Conservation (phyloP, 2,329 filamentous ascomycete species). For the Calonectria pseudoturangicola region DNA sequence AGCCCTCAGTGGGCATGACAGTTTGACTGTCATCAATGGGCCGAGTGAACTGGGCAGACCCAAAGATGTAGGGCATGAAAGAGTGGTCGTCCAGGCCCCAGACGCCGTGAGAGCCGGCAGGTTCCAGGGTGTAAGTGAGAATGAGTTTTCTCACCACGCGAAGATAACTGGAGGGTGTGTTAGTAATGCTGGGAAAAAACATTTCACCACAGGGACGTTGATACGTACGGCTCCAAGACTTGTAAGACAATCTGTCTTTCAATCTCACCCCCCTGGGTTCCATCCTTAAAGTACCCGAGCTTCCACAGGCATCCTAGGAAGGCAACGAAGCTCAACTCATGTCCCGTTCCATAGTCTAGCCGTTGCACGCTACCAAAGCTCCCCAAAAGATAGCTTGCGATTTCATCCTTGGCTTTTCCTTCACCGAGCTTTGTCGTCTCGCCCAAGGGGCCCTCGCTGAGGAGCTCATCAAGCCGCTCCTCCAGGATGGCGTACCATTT, state of each 20-base stretch:
- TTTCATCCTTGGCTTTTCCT: slow-evolving; percentile 77
- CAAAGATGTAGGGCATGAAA: slow-evolving; percentile 95
- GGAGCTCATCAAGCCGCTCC: slow-evolving; percentile 67
- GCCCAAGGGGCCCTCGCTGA: slow-evolving; percentile 56
- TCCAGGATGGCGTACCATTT: slow-evolving; percentile 86
- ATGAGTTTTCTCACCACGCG: slow-evolving; percentile 88
- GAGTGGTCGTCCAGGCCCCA: slow-evolving; percentile 99
- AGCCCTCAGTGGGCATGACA: slow-evolving; percentile 85
- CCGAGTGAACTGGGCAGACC: slow-evolving; percentile 90
- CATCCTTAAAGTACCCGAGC: slow-evolving; percentile 83
- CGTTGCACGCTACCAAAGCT: slow-evolving; percentile 91
- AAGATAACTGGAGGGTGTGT: slow-evolving; percentile 77
- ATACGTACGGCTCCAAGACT: slow-evolving; percentile 85
- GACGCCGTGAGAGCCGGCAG: slow-evolving; percentile 95
- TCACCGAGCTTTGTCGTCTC: slow-evolving; percentile 57
- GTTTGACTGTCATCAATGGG: slow-evolving; percentile 77
- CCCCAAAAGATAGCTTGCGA: slow-evolving; percentile 87
- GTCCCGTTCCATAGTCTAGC: slow-evolving; percentile 96
- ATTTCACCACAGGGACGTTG: not conserved
- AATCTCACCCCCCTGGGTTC: slow-evolving; percentile 69
- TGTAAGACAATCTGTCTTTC: slow-evolving; percentile 89
- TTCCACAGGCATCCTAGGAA: slow-evolving; percentile 96
- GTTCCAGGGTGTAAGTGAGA: slow-evolving; percentile 92
- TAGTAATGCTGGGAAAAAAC: not conserved
- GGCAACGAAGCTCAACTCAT: slow-evolving; percentile 95